phyloP scores from a whole-genome alignment of 257 asterid genomes.

The Lycium barbarum region DNA sequence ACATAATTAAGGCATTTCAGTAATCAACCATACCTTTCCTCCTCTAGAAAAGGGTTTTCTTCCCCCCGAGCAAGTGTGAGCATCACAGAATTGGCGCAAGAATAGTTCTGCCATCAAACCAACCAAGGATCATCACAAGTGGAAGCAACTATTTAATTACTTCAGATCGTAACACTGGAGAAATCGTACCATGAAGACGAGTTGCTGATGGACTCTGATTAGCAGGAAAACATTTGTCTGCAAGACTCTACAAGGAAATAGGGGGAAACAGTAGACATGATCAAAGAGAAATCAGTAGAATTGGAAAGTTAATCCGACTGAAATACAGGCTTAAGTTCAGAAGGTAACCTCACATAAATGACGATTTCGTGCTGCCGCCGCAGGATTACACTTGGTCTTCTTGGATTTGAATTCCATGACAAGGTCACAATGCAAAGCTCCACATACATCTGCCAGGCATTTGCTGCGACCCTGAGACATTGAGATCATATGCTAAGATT shows the following conservation, averaged over 20 bases:
- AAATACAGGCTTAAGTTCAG: constrained; percentile 13
- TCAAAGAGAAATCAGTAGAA: constrained; percentile 4
- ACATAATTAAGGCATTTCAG: constrained; percentile 5
- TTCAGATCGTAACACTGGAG: constrained; percentile 19
- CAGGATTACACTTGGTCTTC: constrained; percentile 89
- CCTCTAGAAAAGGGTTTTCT: constrained; percentile 81
- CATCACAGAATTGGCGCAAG: constrained; percentile 90
- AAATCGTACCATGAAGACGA: constrained; percentile 79
- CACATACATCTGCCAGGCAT: constrained; percentile 95
- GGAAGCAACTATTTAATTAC: constrained; percentile 1
- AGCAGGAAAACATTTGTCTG: constrained; percentile 82
- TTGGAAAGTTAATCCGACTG: not conserved
- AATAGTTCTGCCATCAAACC: constrained; percentile 66
- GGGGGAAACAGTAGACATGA: not conserved
- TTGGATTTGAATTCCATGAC: constrained; percentile 56
- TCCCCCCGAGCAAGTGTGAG: constrained; percentile 77
- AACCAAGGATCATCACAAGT: constrained; percentile 22
- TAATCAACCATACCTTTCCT: constrained; percentile 67
- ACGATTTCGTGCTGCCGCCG: constrained; percentile 80
- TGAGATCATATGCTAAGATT: constrained; percentile 28
- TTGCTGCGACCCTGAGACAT: constrained; percentile 68
- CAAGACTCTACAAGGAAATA: constrained; percentile 64
- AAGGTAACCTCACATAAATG: constrained; percentile 85
- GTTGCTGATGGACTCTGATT: constrained; percentile 63
- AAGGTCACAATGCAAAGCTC: constrained; percentile 90